Evolutionary conservation across 2,329 filamentous ascomycete species (phyloP), one percentile per base, ranked within the genome.

Genomic region (Colletotrichum sp.): DNA sequence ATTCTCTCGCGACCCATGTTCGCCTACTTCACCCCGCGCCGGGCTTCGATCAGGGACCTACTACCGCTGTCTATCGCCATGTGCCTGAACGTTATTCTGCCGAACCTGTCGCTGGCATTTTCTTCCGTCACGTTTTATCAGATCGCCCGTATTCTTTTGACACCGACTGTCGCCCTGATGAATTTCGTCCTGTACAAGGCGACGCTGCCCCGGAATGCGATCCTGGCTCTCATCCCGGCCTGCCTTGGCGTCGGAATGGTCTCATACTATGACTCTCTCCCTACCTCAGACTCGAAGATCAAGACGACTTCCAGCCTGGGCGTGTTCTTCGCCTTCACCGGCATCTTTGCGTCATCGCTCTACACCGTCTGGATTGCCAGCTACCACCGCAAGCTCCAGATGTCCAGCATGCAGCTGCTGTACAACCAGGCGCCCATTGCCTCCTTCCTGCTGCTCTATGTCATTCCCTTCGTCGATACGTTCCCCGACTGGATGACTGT

Each of bases 111-210:
- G 2, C 86, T 95, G 59, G 92, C 92, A 34, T 93, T 91, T 82
- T 94, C 92, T 27, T 90, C 90, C 67, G 90, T 94, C 57, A 92
- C 92, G 57, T 94, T 94, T 82, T 94, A 94, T 83, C 93, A 95
- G 82, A 90, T 94, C 65, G 92, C 91, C 6, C 90, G 92, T 29
- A 93, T 94, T 75, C 86, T 94, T 15, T 88, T 94, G 32, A 94
- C 93, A 1, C 93, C 93, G 5, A 89, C 88, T 59, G 92, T 93
- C 25, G 92, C 92, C 6, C 82, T 90, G 19, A 91, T 94, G 87
- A 94, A 94, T 83, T 93, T 87, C 79, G 81, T 92, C 27, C 85
- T 94, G 36, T 93, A 93, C 84, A 84, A 87, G 77, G 86, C 89
- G 30, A 89, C 86, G 0, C 87, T 94, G 13, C 91, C 92, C 8